Evolutionary conservation across 78 protist genomes (phyloP).

Genomic region (Dictyostelium purpureum): DNA sequence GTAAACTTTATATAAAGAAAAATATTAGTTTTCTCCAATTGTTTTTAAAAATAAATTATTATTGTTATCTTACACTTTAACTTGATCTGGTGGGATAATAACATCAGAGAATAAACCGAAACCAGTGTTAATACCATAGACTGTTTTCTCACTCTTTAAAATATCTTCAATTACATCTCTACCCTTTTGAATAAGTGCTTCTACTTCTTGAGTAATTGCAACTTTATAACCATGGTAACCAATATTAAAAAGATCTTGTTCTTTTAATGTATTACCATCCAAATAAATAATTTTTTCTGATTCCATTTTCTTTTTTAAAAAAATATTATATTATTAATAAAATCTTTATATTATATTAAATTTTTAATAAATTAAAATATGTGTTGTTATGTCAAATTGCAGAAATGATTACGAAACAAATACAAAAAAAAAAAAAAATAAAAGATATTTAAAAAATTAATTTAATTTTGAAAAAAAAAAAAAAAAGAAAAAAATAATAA

Average conservation of each 20-base stretch:
- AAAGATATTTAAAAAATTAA: not conserved
- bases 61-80: constrained; percentile 17
- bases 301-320: not conserved
- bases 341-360: not conserved
- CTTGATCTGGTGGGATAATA: constrained; percentile 61
- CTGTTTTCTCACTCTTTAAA: constrained; percentile 23
- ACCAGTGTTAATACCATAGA: constrained; percentile 87
- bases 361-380: not conserved
- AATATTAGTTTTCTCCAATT: not conserved
- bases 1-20: constrained; percentile 72
- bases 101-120: constrained; percentile 84
- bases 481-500: not conserved
- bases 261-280: constrained; percentile 50
- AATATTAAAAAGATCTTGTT: constrained; percentile 48
- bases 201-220: constrained; percentile 26
- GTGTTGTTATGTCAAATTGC: not conserved
- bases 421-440: not conserved
- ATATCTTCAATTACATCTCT: constrained; percentile 74
- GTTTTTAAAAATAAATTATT: not conserved
- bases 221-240: constrained; percentile 64
- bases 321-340: not conserved
- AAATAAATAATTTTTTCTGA: constrained; percentile 16
- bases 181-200: constrained; percentile 47
- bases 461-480: not conserved
- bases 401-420: too few relatives aligned